These are phyloP conservation scores for Trichoderma semiorbis DNA, from an alignment of 2,329 filamentous ascomycete genomes.

Conservation along the genomic window DNA sequence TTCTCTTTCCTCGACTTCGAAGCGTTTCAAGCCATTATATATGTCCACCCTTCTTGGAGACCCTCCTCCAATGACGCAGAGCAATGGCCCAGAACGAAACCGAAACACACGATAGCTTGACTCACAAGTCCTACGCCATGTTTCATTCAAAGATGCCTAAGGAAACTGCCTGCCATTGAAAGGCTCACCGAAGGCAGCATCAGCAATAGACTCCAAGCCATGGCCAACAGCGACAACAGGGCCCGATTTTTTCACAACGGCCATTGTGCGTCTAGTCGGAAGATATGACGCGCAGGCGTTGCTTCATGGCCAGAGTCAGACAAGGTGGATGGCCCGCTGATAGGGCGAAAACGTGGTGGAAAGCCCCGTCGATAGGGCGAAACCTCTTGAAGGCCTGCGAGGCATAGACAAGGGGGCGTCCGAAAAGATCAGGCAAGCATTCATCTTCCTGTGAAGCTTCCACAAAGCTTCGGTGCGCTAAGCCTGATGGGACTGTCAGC, in stretches of 20 bases:
- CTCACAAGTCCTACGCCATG: constrained; percentile 10
- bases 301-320: not conserved
- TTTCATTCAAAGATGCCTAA: not conserved
- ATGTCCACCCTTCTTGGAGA: not conserved
- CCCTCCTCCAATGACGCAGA: not conserved
- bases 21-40: not conserved
- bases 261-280: not conserved
- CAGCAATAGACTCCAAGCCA: not conserved
- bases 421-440: not conserved
- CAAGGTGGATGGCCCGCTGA: not conserved
- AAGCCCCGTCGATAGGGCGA: constrained; percentile 8
- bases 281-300: not conserved
- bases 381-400: not conserved
- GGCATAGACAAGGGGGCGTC: not conserved
- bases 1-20: not conserved
- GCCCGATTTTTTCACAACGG: not conserved
- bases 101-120: constrained; percentile 1
- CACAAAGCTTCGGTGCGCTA: not conserved
- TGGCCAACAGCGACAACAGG: not conserved
- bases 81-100: not conserved
- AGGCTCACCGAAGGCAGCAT: constrained; percentile 4
- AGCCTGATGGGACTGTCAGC: constrained; percentile 6
- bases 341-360: not conserved
- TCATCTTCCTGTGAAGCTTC: not conserved
- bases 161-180: not conserved